Evolutionary conservation across 768 basidiomycete genomes (phyloP), one percentile per base, ranked within the genome.

Genomic region (Lactarius psammicola): DNA sequence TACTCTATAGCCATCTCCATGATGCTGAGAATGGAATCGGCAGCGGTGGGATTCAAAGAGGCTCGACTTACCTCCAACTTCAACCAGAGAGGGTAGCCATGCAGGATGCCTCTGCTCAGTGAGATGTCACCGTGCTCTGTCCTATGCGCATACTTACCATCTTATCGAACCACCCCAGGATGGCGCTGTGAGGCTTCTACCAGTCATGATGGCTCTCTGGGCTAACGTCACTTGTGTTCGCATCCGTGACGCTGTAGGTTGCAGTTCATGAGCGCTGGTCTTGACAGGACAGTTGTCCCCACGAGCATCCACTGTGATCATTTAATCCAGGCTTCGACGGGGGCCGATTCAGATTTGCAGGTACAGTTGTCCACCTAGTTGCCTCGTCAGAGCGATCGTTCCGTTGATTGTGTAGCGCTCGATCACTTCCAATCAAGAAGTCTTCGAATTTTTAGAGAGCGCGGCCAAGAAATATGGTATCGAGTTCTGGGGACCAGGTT

Each of bases 281-380:
- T 97, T 60, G 77, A 86, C 30, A 82, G 83, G 67, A 91, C 89
- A 72, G 91, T 92, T 18, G 96, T 98, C 1, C 91, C 91, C 36
- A 85, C 89, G 8, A 92, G 91, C 68, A 97, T 99, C 68, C 97
- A 99, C 76, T 99, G 97, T 72, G 97, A 99, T 74, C 97, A 99
- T 77, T 83, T 99, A 54, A 98, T 99, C 64, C 94, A 95, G 76
- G 97, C 97, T 20, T 81, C 84, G n/a, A 85, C 89, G 61, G 96
- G 96, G 3, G 97, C 95, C 3, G 84, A 88, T 49, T 77, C 85
- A 3, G 97, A 99, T 74, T 79, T 99, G 65, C 80, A 93, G 85
- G 93, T 92, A 71, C 17, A 63, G 42, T 34, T 2, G 18, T 57
- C 20, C 10, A 65, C 28, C 11, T 23, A 28, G 23, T 59, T 2